phyloP scores from a whole-genome alignment of 1,284 basidiomycete genomes.

The Crepidotus sp. region DNA sequence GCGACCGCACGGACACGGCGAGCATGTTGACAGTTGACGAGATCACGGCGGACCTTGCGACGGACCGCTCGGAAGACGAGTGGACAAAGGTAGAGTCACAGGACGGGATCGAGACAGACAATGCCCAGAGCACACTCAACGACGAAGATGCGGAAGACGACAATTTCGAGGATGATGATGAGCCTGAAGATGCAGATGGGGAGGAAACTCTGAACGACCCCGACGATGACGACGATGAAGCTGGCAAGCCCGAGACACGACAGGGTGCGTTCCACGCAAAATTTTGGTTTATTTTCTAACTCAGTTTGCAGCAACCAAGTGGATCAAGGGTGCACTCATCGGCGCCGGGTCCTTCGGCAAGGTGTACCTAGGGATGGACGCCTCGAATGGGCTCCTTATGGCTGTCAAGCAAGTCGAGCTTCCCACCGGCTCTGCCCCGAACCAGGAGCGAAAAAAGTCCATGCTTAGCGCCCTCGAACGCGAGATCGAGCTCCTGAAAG shows the following conservation, averaged over 20 bases:
- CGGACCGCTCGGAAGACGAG: constrained; percentile 47
- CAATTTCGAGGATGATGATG: constrained; percentile 35
- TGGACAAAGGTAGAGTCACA: constrained; percentile 57
- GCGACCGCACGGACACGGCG: constrained; percentile 81
- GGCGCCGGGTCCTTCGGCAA: constrained; percentile 95
- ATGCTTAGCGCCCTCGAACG: constrained; percentile 94
- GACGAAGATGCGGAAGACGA: constrained; percentile 35
- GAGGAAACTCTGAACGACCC: constrained; percentile 35
- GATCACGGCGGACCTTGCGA: constrained; percentile 95
- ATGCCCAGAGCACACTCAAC: constrained; percentile 29
- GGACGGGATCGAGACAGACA: constrained; percentile 27
- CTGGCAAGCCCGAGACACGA: constrained; percentile 55
- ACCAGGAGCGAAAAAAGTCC: constrained; percentile 88
- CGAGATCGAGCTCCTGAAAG: constrained; percentile 94
- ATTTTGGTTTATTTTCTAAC: constrained; percentile 1
- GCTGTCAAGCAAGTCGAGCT: constrained; percentile 99
- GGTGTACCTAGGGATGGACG: constrained; percentile 97
- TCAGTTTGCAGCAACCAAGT: constrained; percentile 66
- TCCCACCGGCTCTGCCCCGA: constrained; percentile 77
- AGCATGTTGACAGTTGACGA: constrained; percentile 95
- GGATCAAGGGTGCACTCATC: constrained; percentile 98
- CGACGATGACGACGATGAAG: constrained; percentile 42
- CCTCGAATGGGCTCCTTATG: constrained; percentile 89
- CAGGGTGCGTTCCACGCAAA: constrained; percentile 25
- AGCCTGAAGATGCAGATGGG: constrained; percentile 35